A percentile compares a stretch with the other conserved stretches of the same genome.
phyloP scores from a whole-genome alignment of 2,329 filamentous ascomycete genomes.

The Colletotrichum liriopes region DNA sequence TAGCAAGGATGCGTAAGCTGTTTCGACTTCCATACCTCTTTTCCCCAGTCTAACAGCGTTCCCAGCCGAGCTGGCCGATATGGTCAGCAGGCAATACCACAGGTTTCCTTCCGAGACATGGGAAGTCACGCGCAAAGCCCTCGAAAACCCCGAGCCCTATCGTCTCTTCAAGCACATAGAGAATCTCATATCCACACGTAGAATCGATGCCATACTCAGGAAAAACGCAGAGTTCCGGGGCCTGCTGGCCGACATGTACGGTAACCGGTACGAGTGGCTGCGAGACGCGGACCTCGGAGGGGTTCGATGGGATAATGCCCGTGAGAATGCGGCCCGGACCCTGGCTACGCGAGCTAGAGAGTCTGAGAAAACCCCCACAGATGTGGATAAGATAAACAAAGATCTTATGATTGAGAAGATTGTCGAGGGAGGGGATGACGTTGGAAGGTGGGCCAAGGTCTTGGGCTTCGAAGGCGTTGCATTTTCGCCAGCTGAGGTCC shows the following conservation, averaged over 20 bases:
- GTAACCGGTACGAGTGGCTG: constrained; percentile 37
- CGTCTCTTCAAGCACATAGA: constrained; percentile 38
- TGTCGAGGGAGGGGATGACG: constrained; percentile 9
- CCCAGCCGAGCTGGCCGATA: constrained; percentile 30
- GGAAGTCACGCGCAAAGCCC: constrained; percentile 16
- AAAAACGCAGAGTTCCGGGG: constrained; percentile 17
- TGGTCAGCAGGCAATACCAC: constrained; percentile 23
- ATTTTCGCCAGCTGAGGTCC: constrained; percentile 16
- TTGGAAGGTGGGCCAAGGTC: constrained; percentile 20
- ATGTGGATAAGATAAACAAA: neutral
- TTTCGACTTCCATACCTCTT: fast-evolving
- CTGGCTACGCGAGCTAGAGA: neutral
- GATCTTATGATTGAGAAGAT: constrained; percentile 28
- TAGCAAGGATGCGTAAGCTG: constrained; percentile 36
- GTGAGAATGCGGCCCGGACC: constrained; percentile 11
- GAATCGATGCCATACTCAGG: constrained; percentile 27
- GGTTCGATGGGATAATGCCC: constrained; percentile 16
- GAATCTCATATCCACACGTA: constrained; percentile 27
- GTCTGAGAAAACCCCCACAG: constrained; percentile 4
- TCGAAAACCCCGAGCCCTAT: constrained; percentile 21
- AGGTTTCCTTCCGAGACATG: constrained; percentile 34
- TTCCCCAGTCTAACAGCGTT: constrained; percentile 15
- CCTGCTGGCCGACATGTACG: constrained; percentile 33
- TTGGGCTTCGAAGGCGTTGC: constrained; percentile 22
- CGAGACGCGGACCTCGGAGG: constrained; percentile 35